phyloP scores from a whole-genome alignment of 441 rosid species.

The Euphorbia schlechtendalii region DNA sequence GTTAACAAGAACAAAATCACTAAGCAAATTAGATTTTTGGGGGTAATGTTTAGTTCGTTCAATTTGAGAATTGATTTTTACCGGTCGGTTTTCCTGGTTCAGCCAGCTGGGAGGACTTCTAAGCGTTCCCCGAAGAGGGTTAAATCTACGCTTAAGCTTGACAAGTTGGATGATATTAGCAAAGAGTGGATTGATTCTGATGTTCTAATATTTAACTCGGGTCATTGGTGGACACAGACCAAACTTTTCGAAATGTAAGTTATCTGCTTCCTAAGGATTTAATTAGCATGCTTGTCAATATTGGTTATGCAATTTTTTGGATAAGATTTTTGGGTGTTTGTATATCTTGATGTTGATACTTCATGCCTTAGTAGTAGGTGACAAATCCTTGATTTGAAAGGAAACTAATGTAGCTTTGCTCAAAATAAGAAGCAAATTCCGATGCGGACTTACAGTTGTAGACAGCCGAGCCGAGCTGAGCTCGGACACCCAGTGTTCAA shows the following conservation, averaged over 20 bases:
- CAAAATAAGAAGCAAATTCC: too few relatives aligned
- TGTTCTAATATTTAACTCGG: constrained; percentile 59
- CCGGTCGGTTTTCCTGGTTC: constrained; percentile 58
- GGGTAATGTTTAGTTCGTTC: constrained; percentile 46
- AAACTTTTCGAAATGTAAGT: constrained; percentile 70
- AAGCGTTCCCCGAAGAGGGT: constrained; percentile 60
- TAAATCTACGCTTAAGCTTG: constrained; percentile 46
- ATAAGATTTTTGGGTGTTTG: background rate
- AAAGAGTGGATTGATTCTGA: constrained; percentile 68
- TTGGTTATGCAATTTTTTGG: background rate
- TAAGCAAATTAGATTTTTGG: constrained; percentile 46
- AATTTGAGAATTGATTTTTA: constrained; percentile 53
- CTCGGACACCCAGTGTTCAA: too few relatives aligned
- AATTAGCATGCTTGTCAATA: background rate
- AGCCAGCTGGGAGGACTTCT: constrained; percentile 45
- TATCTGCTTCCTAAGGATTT: constrained; percentile 1
- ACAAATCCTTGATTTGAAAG: background rate
- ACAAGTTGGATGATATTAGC: constrained; percentile 54
- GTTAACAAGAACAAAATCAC: constrained; percentile 50
- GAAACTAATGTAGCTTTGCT: background rate
- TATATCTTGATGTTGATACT: background rate
- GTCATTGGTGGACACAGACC: constrained; percentile 70
- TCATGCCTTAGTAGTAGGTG: background rate
- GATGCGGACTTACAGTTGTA: too few relatives aligned
- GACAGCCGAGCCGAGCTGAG: too few relatives aligned